These are phyloP conservation scores for Wickerhamomyces sydowiorum DNA, from an alignment of 805 yeast genomes.

Conservation along the genomic window DNA sequence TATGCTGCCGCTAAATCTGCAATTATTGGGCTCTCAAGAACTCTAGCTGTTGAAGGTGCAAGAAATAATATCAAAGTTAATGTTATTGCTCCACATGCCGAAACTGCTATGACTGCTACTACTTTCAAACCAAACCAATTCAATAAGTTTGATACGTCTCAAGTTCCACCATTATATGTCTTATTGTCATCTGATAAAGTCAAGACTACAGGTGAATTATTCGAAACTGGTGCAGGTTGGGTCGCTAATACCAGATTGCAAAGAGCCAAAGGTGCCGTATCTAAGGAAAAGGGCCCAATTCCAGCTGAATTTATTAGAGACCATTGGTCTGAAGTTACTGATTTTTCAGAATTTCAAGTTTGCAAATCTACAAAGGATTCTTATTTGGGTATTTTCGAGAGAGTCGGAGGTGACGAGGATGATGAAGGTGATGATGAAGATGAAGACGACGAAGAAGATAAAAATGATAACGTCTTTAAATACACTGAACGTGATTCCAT, in stretches of 20 bases:
- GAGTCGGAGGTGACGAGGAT: slow-evolving; percentile 43
- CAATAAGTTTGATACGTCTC: slow-evolving; percentile 78
- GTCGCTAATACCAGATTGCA: slow-evolving; percentile 93
- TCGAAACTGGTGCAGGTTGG: slow-evolving; percentile 97
- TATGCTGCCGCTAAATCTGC: slow-evolving; percentile 93
- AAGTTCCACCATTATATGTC: slow-evolving; percentile 87
- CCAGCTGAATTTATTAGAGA: slow-evolving; percentile 69
- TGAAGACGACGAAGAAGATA: slow-evolving; percentile 36
- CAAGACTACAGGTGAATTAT: slow-evolving; percentile 69
- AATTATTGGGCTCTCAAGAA: slow-evolving; percentile 75
- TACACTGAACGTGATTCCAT: slow-evolving; percentile 69
- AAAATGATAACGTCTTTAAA: slow-evolving; percentile 29
- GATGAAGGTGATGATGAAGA: slow-evolving; percentile 42
- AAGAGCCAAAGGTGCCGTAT: slow-evolving; percentile 79
- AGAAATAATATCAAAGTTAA: slow-evolving; percentile 71
- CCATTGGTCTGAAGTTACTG: slow-evolving; percentile 58
- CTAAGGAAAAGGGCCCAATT: slow-evolving; percentile 31
- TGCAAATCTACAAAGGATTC: slow-evolving; percentile 68
- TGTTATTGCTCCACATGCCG: slow-evolving; percentile 95
- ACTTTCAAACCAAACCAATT: slow-evolving; percentile 76
- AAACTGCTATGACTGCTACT: slow-evolving; percentile 93
- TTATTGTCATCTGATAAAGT: slow-evolving; percentile 70
- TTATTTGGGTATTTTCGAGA: slow-evolving; percentile 67
- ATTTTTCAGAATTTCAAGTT: slow-evolving; percentile 52
- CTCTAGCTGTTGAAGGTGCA: slow-evolving; percentile 88